phyloP scores from a whole-genome alignment of 805 yeast genomes.

The Candida chilensis region DNA sequence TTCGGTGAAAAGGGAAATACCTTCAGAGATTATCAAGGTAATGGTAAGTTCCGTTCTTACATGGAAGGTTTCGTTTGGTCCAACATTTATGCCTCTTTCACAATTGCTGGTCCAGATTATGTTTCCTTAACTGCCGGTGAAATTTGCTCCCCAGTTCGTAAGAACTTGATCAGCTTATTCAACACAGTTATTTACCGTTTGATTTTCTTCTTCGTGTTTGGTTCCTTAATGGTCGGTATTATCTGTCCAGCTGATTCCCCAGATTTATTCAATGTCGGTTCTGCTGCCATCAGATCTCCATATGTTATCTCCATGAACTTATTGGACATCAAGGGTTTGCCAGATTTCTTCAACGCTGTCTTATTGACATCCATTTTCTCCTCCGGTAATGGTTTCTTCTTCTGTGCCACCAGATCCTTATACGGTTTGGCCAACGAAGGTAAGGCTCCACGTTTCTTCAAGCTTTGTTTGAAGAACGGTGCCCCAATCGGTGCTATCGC shows the following conservation, averaged over 20 bases:
- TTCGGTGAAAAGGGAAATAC: slow-evolving; percentile 15
- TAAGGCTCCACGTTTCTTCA: slow-evolving; percentile 36
- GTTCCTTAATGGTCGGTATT: slow-evolving; percentile 10
- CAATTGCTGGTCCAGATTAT: slow-evolving; percentile 10
- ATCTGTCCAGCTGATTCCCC: slow-evolving; percentile 4
- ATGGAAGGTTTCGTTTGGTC: slow-evolving; percentile 11
- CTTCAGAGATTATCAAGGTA: slow-evolving; percentile 8
- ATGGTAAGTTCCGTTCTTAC: slow-evolving; percentile 7
- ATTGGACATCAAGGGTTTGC: slow-evolving; percentile 21
- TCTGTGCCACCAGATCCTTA: slow-evolving; percentile 34
- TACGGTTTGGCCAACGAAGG: slow-evolving; percentile 44
- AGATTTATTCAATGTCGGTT: neutral
- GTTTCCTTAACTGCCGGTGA: slow-evolving; percentile 13
- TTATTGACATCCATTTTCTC: slow-evolving; percentile 24
- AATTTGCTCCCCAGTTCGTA: slow-evolving; percentile 10
- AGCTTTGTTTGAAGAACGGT: slow-evolving; percentile 20
- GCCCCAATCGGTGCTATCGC: slow-evolving; percentile 21
- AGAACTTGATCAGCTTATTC: slow-evolving; percentile 10
- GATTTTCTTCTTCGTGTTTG: slow-evolving; percentile 11
- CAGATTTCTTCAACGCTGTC: slow-evolving; percentile 24
- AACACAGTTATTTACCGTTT: slow-evolving; percentile 11
- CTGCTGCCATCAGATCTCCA: slow-evolving; percentile 14
- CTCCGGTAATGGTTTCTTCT: slow-evolving; percentile 22
- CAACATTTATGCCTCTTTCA: slow-evolving; percentile 9
- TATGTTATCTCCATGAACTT: slow-evolving; percentile 25